These are phyloP conservation scores for Remersonia thermophila DNA, from an alignment of 2,329 filamentous ascomycete genomes.

Conservation along the genomic window DNA sequence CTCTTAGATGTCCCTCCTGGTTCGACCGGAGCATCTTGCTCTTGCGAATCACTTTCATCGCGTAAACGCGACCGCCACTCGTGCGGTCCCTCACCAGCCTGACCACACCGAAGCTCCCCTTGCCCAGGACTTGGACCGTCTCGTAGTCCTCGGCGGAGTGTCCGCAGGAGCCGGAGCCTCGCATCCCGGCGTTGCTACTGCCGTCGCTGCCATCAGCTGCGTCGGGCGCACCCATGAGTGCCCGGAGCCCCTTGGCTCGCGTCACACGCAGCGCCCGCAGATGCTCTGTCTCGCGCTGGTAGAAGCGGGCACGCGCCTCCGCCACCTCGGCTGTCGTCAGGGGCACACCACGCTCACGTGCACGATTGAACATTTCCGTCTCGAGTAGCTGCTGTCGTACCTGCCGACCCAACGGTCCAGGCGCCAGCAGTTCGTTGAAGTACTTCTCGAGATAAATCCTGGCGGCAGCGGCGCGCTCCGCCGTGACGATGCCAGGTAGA, in stretches of 20 bases:
- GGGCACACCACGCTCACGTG: conserved; percentile 21
- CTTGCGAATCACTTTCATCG: conserved; percentile 96
- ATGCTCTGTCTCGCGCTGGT: conserved; percentile 56
- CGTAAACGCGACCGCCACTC: conserved; percentile 53
- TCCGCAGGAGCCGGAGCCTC: conserved; percentile 19
- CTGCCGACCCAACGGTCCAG: conserved; percentile 42
- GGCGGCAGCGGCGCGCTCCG: conserved; percentile 66
- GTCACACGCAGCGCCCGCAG: conserved; percentile 61
- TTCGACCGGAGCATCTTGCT: conserved; percentile 81
- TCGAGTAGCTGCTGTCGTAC: conserved; percentile 52
- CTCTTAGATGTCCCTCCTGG: conserved; percentile 84
- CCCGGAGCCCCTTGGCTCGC: conserved; percentile 45
- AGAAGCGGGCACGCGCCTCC: conserved; percentile 45
- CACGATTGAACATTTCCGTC: conserved; percentile 42
- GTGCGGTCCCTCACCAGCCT: conserved; percentile 62
- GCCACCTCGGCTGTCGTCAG: conserved; percentile 44
- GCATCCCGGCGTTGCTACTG: no score
- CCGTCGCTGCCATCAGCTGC: no score
- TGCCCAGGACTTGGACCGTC: conserved; percentile 69
- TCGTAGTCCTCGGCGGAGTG: conserved; percentile 49
- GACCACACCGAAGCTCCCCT: conserved; percentile 90
- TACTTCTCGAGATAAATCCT: conserved; percentile 81
- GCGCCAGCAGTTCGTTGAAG: conserved; percentile 58
- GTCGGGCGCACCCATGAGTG: conserved; percentile 8
- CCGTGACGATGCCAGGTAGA: conserved; percentile 39